These are phyloP conservation scores for Amanita jacksonii DNA, from an alignment of 768 basidiomycete genomes.

Conservation along the genomic window DNA sequence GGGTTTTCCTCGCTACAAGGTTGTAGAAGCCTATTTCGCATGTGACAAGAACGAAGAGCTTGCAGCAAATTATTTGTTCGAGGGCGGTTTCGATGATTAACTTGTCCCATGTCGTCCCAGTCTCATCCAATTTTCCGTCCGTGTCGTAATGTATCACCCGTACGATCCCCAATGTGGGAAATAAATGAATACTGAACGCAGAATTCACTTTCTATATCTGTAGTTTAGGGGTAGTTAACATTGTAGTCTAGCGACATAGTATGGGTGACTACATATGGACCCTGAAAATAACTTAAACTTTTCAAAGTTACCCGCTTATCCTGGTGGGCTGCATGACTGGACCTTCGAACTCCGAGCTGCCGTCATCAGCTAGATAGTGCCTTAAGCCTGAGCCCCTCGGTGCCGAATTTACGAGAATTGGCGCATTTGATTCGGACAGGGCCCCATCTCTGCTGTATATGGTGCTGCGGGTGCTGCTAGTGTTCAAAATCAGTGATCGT, in stretches of 20 bases:
- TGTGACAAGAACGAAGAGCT: conserved; percentile 97
- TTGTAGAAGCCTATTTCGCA: conserved; percentile 85
- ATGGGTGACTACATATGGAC: no score
- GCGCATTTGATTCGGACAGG: conserved; percentile 45
- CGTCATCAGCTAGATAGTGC: conserved; percentile 41
- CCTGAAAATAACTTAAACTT: no score
- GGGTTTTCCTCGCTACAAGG: conserved; percentile 77
- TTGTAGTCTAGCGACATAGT: no score
- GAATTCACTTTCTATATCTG: no score
- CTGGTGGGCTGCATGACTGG: conserved; percentile 31
- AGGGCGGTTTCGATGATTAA: conserved; percentile 47
- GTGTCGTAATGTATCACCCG: no score
- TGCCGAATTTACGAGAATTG: conserved; percentile 39
- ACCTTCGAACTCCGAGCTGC: conserved; percentile 39
- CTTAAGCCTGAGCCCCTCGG: conserved; percentile 49
- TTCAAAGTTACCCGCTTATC: conserved; percentile 28
- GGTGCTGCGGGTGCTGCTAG: conserved; percentile 37
- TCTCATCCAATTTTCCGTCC: no score
- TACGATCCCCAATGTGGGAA: no score
- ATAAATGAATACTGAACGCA: no score
- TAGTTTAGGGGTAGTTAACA: no score
- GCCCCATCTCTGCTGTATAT: conserved; percentile 36
- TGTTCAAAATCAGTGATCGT: conserved; percentile 40
- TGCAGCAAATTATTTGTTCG: conserved; percentile 91
- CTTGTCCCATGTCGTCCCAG: no score